These are phyloP conservation scores for Mortierella sp. DNA, from an alignment of 371 early-diverging fungal genomes.

Conservation along the genomic window DNA sequence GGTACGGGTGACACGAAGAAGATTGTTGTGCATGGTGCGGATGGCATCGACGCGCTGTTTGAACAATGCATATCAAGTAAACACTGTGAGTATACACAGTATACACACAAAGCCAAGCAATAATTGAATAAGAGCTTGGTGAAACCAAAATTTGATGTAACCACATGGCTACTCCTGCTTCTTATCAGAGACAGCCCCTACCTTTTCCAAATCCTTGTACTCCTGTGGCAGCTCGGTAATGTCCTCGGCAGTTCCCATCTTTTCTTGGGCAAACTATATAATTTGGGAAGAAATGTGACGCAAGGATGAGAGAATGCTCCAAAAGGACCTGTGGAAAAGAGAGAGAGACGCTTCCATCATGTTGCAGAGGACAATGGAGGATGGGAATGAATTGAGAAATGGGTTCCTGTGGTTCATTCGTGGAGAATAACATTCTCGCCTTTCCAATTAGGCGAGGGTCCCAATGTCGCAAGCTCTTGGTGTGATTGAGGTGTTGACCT, in stretches of 20 bases:
- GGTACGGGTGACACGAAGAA: constrained; percentile 81
- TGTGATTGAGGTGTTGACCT: no score
- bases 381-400: no score
- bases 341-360: no score
- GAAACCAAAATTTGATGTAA: background rate
- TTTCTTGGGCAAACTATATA: constrained; percentile 88
- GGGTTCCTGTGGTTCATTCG: no score
- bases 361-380: no score
- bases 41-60: constrained; percentile 75
- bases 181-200: constrained; percentile 24
- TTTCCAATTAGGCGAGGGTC: no score
- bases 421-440: no score
- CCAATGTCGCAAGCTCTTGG: no score
- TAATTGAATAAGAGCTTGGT: no score
- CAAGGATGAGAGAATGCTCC: constrained; percentile 4
- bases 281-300: background rate
- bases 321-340: background rate
- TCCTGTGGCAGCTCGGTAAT: constrained; percentile 93
- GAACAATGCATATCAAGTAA: background rate
- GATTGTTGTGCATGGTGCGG: constrained; percentile 71
- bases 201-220: constrained; percentile 87
- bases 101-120: no score
- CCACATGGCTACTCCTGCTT: background rate
- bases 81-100: background rate
- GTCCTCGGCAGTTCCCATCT: constrained; percentile 83